Conservation (phyloP, 176 grass and related monocot species). For the Neostapfia colusana region DNA sequence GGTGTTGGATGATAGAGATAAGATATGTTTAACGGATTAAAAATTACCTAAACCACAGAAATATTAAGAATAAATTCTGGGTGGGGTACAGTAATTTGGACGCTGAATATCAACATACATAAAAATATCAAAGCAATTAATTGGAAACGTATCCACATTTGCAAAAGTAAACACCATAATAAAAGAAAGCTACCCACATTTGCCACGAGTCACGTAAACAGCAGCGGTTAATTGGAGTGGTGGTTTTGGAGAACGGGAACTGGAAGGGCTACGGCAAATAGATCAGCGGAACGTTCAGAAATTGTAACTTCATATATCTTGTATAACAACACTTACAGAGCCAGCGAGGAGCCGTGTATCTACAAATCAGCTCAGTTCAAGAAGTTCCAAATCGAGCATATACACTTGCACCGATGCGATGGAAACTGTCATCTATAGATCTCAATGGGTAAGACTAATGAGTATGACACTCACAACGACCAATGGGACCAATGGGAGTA, state of each 20-base stretch:
- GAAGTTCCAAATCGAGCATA: conserved; percentile 26
- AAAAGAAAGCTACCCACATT: too few species aligned
- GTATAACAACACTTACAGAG: conserved; percentile 16
- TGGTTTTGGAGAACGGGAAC: background rate
- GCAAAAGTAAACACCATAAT: too few species aligned
- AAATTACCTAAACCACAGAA: background rate
- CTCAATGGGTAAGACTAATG: conserved; percentile 1
- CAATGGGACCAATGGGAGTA: conserved; percentile 6
- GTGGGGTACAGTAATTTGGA: background rate
- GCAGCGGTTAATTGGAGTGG: background rate
- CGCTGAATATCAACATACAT: background rate
- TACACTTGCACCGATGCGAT: conserved; percentile 22
- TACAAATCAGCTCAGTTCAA: conserved; percentile 36
- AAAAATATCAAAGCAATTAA: background rate
- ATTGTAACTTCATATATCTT: conserved; percentile 27
- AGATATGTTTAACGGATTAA: background rate
- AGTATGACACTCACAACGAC: conserved; percentile 45
- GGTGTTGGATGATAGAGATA: background rate
- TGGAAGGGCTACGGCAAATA: background rate
- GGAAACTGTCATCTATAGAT: conserved; percentile 25
- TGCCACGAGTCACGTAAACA: too few species aligned
- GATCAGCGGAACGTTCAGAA: conserved; percentile 10
- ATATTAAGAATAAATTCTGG: background rate
- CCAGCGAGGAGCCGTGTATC: conserved; percentile 14
- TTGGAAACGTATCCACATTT: too few species aligned